phyloP scores from a whole-genome alignment of 1,284 basidiomycete genomes.

The Leccinum fallax region DNA sequence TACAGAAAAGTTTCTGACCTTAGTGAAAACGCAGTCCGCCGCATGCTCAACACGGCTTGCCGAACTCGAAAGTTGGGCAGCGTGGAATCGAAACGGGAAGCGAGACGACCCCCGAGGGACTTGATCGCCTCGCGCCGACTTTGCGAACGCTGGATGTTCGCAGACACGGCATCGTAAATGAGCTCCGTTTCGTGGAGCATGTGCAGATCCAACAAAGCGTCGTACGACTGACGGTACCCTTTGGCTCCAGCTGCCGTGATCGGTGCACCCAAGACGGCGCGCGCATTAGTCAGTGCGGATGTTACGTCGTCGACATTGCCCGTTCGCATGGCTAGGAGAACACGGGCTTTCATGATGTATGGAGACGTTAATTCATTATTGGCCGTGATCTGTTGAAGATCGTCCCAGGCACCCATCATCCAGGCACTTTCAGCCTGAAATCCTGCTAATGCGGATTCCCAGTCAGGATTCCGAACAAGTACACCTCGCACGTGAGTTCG shows the following conservation, averaged over 20 bases:
- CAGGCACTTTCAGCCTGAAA: constrained; percentile 95
- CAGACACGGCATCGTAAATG: constrained; percentile 57
- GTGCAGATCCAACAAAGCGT: constrained; percentile 86
- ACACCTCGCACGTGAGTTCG: constrained; percentile 95
- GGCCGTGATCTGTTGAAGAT: constrained; percentile 67
- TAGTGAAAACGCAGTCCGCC: constrained; percentile 83
- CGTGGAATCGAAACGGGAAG: constrained; percentile 73
- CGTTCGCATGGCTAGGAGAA: constrained; percentile 80
- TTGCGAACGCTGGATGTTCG: constrained; percentile 42
- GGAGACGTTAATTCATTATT: constrained; percentile 53
- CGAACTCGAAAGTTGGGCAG: constrained; percentile 91
- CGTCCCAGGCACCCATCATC: constrained; percentile 94
- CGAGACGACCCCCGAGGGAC: constrained; percentile 39
- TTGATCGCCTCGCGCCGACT: constrained; percentile 32
- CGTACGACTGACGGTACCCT: constrained; percentile 87
- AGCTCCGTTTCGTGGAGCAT: constrained; percentile 87
- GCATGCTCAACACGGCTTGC: constrained; percentile 90
- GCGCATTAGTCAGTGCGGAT: constrained; percentile 64
- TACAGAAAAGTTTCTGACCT: constrained; percentile 48
- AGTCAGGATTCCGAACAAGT: constrained; percentile 82
- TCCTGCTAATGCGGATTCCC: constrained; percentile 78
- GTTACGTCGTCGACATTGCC: constrained; percentile 49
- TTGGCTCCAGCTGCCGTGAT: constrained; percentile 81
- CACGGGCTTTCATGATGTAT: constrained; percentile 78
- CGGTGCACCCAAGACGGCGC: constrained; percentile 77